phyloP scores from a whole-genome alignment of 768 basidiomycete species.

The Serendipita sp. region DNA sequence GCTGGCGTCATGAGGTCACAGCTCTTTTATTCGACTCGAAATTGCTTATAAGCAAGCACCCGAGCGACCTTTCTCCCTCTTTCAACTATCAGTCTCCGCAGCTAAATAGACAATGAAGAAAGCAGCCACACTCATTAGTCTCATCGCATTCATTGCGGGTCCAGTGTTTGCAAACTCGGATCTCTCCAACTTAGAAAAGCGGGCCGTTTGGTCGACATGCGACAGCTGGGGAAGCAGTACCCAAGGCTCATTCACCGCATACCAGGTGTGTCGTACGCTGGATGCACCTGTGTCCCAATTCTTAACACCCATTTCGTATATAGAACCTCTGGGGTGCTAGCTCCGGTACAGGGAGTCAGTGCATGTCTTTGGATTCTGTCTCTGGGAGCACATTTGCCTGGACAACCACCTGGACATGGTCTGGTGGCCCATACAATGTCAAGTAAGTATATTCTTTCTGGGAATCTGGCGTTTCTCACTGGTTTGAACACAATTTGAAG shows the following conservation, averaged over 20 bases:
- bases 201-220: not conserved
- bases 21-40: no score
- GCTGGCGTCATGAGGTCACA: no score
- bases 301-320: not conserved
- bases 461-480: no score
- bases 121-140: not conserved
- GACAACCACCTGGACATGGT: not conserved
- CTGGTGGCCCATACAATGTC: not conserved
- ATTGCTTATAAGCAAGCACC: no score
- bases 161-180: not conserved
- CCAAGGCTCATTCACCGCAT: not conserved
- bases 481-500: not conserved
- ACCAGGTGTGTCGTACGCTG: not conserved
- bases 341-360: not conserved
- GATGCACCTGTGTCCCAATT: not conserved
- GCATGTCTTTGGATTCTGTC: not conserved
- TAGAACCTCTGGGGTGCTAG: slow-evolving; percentile 5
- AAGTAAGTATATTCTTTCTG: not conserved
- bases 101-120: no score
- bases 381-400: slow-evolving; percentile 1
- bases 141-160: not conserved
- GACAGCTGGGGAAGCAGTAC: not conserved
- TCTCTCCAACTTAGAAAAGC: not conserved
- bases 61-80: no score
- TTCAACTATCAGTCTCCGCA: no score